Percentiles rank a stretch among this genome's conserved stretches.
Evolutionary conservation across 495 filamentous ascomycete species (phyloP).

Genomic region (Daldinia decipiens): DNA sequence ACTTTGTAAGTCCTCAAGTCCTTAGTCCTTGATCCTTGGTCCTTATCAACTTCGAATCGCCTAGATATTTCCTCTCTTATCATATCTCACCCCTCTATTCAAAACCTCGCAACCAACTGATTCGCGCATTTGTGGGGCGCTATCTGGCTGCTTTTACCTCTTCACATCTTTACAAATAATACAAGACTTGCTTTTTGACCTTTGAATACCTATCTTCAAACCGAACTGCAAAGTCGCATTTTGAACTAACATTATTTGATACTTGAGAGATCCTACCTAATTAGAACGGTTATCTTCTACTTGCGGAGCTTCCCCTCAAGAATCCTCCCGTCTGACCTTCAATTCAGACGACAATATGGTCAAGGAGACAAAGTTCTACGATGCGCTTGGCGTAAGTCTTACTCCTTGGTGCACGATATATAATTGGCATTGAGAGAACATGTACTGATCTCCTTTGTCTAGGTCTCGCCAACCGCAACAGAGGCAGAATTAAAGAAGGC

Average conservation of each 20-base stretch:
- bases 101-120: constrained; percentile 19
- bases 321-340: constrained; percentile 13
- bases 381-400: constrained; percentile 79
- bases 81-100: constrained; percentile 1
- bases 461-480: constrained; percentile 77
- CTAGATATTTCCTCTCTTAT: constrained; percentile 11
- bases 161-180: constrained; percentile 11
- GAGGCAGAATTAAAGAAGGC: constrained; percentile 88
- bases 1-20: constrained; percentile 28
- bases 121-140: constrained; percentile 38
- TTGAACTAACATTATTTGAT: constrained; percentile 15
- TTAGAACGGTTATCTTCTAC: neutral
- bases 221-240: constrained; percentile 3
- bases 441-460: constrained; percentile 45
- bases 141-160: constrained; percentile 36
- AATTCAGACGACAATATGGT: constrained; percentile 72
- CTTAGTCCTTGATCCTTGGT: neutral
- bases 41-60: neutral
- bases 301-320: constrained; percentile 10
- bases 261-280: constrained; percentile 27
- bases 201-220: neutral
- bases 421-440: neutral
- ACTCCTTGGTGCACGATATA: neutral
- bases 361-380: constrained; percentile 89
- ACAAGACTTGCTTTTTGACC: constrained; percentile 25